Percentiles rank a stretch among this genome's conserved stretches.
phyloP scores from a whole-genome alignment of 768 basidiomycete genomes.

The Lanmaoa rubissima region DNA sequence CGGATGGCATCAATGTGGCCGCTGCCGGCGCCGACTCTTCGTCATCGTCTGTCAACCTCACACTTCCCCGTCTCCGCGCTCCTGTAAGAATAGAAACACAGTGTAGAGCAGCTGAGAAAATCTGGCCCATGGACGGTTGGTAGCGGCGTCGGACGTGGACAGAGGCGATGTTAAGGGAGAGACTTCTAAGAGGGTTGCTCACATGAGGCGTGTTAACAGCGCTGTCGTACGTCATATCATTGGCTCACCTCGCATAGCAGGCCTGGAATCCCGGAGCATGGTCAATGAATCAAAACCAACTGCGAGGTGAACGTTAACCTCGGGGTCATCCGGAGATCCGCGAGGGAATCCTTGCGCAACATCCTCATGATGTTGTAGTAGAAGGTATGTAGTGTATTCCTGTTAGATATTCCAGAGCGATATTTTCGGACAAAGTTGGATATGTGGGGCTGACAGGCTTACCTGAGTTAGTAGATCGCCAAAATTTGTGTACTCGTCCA shows the following conservation, averaged over 20 bases:
- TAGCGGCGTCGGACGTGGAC: slow-evolving; percentile 10
- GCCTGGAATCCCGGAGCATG: slow-evolving; percentile 4
- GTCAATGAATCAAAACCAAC: not conserved
- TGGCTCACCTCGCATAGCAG: not conserved
- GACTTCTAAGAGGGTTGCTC: not conserved
- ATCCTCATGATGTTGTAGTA: not conserved
- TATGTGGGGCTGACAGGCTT: not conserved
- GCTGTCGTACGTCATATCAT: not conserved
- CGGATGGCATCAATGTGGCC: not conserved
- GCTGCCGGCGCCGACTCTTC: slow-evolving; percentile 13
- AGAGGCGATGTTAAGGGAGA: not conserved
- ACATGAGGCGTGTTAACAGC: slow-evolving; percentile 9
- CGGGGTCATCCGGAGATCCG: not conserved
- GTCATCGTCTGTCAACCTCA: slow-evolving; percentile 19
- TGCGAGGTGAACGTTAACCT: not conserved
- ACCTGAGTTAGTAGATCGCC: not conserved
- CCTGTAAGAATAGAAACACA: slow-evolving; percentile 3
- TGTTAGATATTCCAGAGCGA: not conserved
- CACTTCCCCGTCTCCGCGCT: slow-evolving; percentile 1
- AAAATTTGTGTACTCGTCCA: not conserved
- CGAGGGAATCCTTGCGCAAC: not conserved
- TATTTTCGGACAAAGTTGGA: not conserved
- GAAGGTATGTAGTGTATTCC: not conserved
- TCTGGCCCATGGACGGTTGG: slow-evolving; percentile 22
- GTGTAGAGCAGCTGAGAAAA: slow-evolving; percentile 1